A percentile compares a stretch with the other conserved stretches of the same genome.
Evolutionary conservation across 2,329 filamentous ascomycete species (phyloP).

Genomic region (Fusarium torreyae): DNA sequence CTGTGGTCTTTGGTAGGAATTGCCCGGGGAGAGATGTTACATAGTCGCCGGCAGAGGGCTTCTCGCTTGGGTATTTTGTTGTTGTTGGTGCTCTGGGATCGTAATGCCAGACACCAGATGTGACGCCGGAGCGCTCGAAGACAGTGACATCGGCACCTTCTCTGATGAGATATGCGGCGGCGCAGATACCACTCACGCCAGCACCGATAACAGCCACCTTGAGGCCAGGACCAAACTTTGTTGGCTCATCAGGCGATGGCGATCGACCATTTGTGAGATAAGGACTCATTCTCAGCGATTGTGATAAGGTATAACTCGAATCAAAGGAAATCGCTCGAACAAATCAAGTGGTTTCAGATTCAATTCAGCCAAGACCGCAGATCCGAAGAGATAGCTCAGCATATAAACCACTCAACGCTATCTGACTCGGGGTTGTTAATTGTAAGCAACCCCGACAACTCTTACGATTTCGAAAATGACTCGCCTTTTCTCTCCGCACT

Average conservation of each 20-base stretch:
- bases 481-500: background rate
- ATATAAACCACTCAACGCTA: conserved; percentile 2
- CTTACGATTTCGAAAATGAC: conserved; percentile 14
- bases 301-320: too few relatives aligned
- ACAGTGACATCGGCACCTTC: conserved; percentile 56
- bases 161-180: conserved; percentile 56
- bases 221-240: conserved; percentile 24
- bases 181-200: conserved; percentile 58
- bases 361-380: background rate
- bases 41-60: conserved; percentile 51
- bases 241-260: background rate
- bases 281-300: conserved; percentile 30
- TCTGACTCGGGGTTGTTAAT: background rate
- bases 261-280: conserved; percentile 21
- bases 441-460: background rate
- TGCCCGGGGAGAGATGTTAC: conserved; percentile 27
- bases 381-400: background rate
- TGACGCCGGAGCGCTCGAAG: conserved; percentile 55
- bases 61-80: conserved; percentile 53
- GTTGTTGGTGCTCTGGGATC: conserved; percentile 51
- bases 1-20: background rate
- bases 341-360: background rate
- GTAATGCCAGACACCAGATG: conserved; percentile 59
- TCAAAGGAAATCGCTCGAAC: background rate
- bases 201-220: conserved; percentile 59